Base-by-base conservation (phyloP, 306 rosid species). In the Betula pendula region DNA sequence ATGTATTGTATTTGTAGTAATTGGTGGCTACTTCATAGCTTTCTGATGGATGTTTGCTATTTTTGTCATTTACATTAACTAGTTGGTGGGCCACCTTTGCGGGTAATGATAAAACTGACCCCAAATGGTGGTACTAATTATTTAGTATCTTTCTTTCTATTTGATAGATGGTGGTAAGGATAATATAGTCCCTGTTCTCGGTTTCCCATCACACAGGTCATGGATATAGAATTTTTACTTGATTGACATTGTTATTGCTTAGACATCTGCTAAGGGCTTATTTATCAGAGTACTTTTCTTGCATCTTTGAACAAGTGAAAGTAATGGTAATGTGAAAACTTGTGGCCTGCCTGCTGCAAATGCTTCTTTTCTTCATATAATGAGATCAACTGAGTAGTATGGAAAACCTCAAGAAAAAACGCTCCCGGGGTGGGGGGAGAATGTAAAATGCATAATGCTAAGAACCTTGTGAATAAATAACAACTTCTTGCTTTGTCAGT, bases 261-360 rank as follows among this genome's bases (percentile, higher is more conserved):
- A 19, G 20, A 42, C 50, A 65, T 75, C 66, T 75, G 45, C 48
- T 42, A 22, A 72, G 75, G 53, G 60, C 16, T 58, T 80, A 42
- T 51, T 51, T 72, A 8, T 43, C 42, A 55, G 45, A 47, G 73
- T 44, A 68, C 56, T 52, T 62, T 55, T 50, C 65, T 42, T 42
- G 29, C 16, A 40, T 73, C 42, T 52, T 67, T 48, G 59, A 48
- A 6, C 47, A 29, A 62, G 31, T 50, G 17, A 3, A 59, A 19
- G 29, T 12, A 53, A 19, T 22, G 20, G 15, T 44, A 31, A n/a
- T 52, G 68, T 71, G 40, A 50, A 58, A 65, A 53, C 53, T 19
- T 42, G 27, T n/a, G 7, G 13, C 33, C 43, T 74, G 62, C 82
- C 27, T 15, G 6, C 53, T 43, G 60, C 35, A 58, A 14, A 50